A percentile compares a stretch with the other conserved stretches of the same genome.
Conservation (phyloP, 2,329 filamentous ascomycete species). For the Aspergillus ruber region DNA sequence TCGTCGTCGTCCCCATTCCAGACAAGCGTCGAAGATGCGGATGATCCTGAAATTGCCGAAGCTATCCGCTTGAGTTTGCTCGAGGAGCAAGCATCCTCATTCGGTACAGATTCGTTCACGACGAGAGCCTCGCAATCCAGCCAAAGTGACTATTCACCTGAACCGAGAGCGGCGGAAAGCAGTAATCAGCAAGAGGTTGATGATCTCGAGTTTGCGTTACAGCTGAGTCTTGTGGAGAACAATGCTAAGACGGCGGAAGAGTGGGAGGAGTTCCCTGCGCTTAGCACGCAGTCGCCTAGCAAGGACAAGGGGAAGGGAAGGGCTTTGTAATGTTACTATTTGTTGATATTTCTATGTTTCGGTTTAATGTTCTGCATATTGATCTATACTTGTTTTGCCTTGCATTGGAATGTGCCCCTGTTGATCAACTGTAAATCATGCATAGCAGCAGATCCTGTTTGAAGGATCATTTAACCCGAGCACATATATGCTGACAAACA, state of each 20-base stretch:
- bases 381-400: no score
- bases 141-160: conserved; percentile 11
- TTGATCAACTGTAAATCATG: not conserved
- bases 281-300: conserved; percentile 14
- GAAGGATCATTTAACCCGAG: not conserved
- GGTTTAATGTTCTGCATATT: not conserved
- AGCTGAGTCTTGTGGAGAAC: conserved; percentile 56
- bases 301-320: conserved; percentile 30
- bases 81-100: conserved; percentile 21
- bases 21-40: conserved; percentile 40
- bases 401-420: not conserved
- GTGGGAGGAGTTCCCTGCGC: conserved; percentile 28
- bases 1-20: conserved; percentile 32
- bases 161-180: conserved; percentile 22
- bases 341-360: not conserved
- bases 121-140: conserved; percentile 20
- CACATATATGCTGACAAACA: not conserved
- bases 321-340: conserved; percentile 9
- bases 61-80: conserved; percentile 52
- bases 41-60: conserved; percentile 56
- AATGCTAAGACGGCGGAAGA: conserved; percentile 34
- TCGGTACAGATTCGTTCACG: conserved; percentile 20
- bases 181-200: conserved; percentile 44
- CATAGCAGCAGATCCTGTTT: not conserved
- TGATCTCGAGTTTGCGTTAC: conserved; percentile 57